Percentiles rank a stretch among this genome's conserved stretches.
phyloP scores from a whole-genome alignment of 179 eudicot genomes.

The Vitellaria paradoxa region DNA sequence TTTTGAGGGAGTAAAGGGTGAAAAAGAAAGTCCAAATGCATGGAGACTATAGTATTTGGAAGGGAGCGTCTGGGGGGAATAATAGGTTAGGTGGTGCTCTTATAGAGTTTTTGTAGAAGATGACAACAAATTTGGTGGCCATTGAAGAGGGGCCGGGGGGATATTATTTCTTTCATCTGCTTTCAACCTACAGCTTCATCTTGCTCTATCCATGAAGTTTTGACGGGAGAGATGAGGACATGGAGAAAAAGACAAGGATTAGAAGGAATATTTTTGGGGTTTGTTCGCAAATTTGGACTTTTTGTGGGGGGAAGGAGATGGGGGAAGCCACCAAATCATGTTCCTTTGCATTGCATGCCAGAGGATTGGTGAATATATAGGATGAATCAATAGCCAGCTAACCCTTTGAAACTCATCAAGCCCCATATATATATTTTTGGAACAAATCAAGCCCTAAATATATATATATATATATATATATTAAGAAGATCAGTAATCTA shows the following conservation, averaged over 20 bases:
- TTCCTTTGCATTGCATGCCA: not conserved
- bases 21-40: constrained; percentile 13
- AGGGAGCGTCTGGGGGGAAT: constrained; percentile 21
- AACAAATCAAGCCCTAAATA: too few relatives aligned
- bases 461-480: too few relatives aligned
- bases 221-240: not conserved
- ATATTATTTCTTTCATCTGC: not conserved
- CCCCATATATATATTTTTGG: too few relatives aligned
- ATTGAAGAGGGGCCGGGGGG: not conserved
- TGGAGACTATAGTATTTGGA: constrained; percentile 27
- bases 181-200: not conserved
- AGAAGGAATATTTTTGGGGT: constrained; percentile 3
- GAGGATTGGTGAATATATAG: too few relatives aligned
- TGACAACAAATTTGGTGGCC: constrained; percentile 5
- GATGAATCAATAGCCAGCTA: too few relatives aligned
- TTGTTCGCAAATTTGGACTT: too few relatives aligned
- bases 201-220: not conserved
- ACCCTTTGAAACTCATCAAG: too few relatives aligned
- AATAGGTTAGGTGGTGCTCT: not conserved
- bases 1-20: constrained; percentile 12
- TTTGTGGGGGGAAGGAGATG: too few relatives aligned
- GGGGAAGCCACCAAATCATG: too few relatives aligned
- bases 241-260: not conserved
- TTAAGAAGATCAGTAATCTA: too few relatives aligned
- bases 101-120: constrained; percentile 1